These are phyloP conservation scores for Microthyrium microscopicum DNA, from an alignment of 2,329 filamentous ascomycete genomes.

Conservation along the genomic window DNA sequence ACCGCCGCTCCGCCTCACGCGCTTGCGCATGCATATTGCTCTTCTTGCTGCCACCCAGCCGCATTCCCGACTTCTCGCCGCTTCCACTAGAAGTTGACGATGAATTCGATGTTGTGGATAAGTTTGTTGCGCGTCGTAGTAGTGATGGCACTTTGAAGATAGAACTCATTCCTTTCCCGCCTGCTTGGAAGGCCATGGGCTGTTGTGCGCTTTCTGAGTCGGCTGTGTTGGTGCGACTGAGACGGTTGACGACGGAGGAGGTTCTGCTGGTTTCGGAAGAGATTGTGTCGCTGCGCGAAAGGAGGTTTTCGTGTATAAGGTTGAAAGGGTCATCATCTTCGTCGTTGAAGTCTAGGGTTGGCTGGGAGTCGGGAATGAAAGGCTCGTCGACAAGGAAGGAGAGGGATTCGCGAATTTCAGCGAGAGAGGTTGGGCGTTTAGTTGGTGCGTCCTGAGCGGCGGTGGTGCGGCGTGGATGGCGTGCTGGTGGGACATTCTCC, in stretches of 20 bases:
- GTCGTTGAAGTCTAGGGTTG: conserved; percentile 30
- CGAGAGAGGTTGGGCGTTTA: conserved; percentile 54
- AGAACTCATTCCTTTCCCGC: conserved; percentile 18
- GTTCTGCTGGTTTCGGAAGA: conserved; percentile 8
- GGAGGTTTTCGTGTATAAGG: no score
- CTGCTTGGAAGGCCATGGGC: conserved; percentile 38
- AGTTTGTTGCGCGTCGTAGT: conserved; percentile 48
- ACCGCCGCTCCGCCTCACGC: conserved; percentile 38
- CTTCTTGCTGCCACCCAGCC: conserved; percentile 38
- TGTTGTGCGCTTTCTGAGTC: conserved; percentile 15
- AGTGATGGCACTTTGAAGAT: conserved; percentile 59
- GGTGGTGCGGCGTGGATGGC: conserved; percentile 42
- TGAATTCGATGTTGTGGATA: conserved; percentile 18
- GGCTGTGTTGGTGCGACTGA: conserved; percentile 34
- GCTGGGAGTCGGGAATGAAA: conserved; percentile 36
- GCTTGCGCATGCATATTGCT: conserved; percentile 43
- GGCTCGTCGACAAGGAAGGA: conserved; percentile 64
- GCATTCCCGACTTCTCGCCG: conserved; percentile 20
- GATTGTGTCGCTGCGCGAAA: conserved; percentile 10
- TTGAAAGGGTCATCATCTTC: conserved; percentile 34
- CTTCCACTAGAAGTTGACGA: conserved; percentile 20
- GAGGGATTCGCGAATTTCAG: conserved; percentile 68
- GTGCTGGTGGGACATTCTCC: conserved; percentile 22
- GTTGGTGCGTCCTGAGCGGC: conserved; percentile 30
- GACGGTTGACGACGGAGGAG: conserved; percentile 50